phyloP scores from a whole-genome alignment of 768 basidiomycete species.

The Antrodiella citrinella region DNA sequence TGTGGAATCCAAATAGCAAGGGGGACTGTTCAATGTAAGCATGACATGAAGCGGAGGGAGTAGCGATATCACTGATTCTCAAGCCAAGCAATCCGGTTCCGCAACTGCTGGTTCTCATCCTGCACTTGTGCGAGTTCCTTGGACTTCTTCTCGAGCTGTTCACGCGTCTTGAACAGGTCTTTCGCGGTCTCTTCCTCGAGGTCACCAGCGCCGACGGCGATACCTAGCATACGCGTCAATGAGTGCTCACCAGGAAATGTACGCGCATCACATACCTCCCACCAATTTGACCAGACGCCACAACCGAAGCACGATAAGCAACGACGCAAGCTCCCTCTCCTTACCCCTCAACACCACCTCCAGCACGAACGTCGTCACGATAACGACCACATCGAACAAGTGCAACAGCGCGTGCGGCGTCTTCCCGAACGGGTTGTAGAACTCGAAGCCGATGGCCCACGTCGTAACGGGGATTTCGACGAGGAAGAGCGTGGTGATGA shows the following conservation, averaged over 20 bases:
- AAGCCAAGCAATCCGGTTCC: slow-evolving; percentile 9
- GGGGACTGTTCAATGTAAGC: too few relatives aligned
- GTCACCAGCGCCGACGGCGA: slow-evolving; percentile 71
- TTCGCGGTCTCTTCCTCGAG: slow-evolving; percentile 47
- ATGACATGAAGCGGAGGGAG: too few relatives aligned
- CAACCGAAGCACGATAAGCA: slow-evolving; percentile 67
- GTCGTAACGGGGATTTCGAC: slow-evolving; percentile 66
- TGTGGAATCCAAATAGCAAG: too few relatives aligned
- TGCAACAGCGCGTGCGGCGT: slow-evolving; percentile 56
- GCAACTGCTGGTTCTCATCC: slow-evolving; percentile 48
- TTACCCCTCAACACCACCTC: slow-evolving; percentile 62
- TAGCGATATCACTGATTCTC: slow-evolving; percentile 5
- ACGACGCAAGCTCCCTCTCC: slow-evolving; percentile 60
- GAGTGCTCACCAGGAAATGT: background rate
- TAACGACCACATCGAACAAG: slow-evolving; percentile 63
- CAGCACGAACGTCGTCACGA: slow-evolving; percentile 65
- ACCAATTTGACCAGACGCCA: slow-evolving; percentile 79
- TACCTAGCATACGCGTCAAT: slow-evolving; percentile 42
- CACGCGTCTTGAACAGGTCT: slow-evolving; percentile 40
- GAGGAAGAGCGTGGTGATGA: slow-evolving; percentile 66
- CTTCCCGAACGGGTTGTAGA: slow-evolving; percentile 53
- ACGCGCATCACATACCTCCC: slow-evolving; percentile 32
- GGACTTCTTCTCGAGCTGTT: slow-evolving; percentile 33
- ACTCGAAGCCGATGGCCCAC: slow-evolving; percentile 56
- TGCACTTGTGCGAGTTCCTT: slow-evolving; percentile 34